Base-by-base conservation (phyloP, 192 early-diverging fungal species). In the Chytriomyces sp. region DNA sequence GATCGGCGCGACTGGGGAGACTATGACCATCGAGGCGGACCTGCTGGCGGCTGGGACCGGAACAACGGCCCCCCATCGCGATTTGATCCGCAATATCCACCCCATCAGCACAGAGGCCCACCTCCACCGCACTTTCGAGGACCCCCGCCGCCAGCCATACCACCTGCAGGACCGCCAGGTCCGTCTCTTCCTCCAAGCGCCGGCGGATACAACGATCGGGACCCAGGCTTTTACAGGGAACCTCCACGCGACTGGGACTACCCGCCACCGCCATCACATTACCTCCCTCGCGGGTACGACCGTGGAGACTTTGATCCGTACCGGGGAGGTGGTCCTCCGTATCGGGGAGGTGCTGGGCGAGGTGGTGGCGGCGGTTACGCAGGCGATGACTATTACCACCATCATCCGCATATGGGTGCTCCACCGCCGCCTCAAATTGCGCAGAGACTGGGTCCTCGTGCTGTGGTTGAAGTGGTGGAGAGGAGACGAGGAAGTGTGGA, bases 391-490 rank as follows among this genome's bases (percentile, higher is more conserved):
- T 35, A 35, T 2, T 35, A 35, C 35, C 35, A 4, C 35, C 35
- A 35, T 35, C 35, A 1, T 35, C 35, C 35, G 35, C 35, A 35
- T 35, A 35, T 35, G 35, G 35, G 35, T 35, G 3, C 35, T 35
- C 35, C 35, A 35, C 35, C 35, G 35, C 35, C 35, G 35, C 35
- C 35, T 35, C 35, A 35, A 35, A 35, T 35, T 35, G 35, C 35
- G 35, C 35, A 35, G 2, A 35, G 35, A 35, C 35, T 20, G 20
- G 53, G 53, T n/a, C 53, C 53, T 13, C 46, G 68, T 2, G 18
- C 68, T 53, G 68, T 69, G 47, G 68, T 69, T 20, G 68, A 69
- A 53, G 68, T 69, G 49, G 68, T 69, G 11, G 68, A 64, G 62
- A 18, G 45, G 46, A 20, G 50, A 45, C 9, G 50, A 8, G 46